Conservation (phyloP, 73 alveolate species). For the Blepharisma stoltei region DNA sequence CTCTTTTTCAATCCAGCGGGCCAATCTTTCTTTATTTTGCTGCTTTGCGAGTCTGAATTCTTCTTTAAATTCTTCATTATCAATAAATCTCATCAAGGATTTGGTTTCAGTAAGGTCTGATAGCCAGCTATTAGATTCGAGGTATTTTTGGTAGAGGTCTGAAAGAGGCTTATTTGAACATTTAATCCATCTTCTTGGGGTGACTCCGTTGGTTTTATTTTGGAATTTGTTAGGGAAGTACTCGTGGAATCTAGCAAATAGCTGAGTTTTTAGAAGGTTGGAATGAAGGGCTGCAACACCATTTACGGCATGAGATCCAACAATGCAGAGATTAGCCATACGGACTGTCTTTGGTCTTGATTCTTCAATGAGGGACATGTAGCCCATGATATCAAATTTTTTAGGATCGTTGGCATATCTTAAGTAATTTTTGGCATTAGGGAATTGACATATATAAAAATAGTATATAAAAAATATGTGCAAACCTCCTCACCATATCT, state of each 20-base stretch:
- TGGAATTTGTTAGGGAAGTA: slow-evolving; percentile 56
- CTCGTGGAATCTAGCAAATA: slow-evolving; percentile 8
- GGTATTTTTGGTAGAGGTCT: slow-evolving; percentile 82
- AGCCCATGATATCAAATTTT: background rate
- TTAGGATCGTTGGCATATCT: background rate
- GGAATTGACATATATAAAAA: too few species aligned
- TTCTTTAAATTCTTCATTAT: slow-evolving; percentile 52
- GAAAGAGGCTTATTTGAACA: slow-evolving; percentile 94
- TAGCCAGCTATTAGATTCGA: slow-evolving; percentile 42
- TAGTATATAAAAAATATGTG: too few species aligned
- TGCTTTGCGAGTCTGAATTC: slow-evolving; percentile 70
- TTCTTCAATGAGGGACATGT: slow-evolving; percentile 52
- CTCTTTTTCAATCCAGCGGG: slow-evolving; percentile 74
- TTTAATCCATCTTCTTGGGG: slow-evolving; percentile 98
- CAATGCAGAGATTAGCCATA: slow-evolving; percentile 82
- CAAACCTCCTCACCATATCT: too few species aligned
- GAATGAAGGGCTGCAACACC: slow-evolving; percentile 92
- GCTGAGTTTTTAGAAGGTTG: slow-evolving; percentile 62
- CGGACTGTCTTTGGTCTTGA: slow-evolving; percentile 76
- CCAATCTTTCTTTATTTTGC: slow-evolving; percentile 74
- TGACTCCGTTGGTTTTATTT: slow-evolving; percentile 94
- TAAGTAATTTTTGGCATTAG: too few species aligned
- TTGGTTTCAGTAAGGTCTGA: background rate
- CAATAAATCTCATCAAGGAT: background rate
- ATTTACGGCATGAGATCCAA: slow-evolving; percentile 76